phyloP scores from a whole-genome alignment of 1,139 yeast genomes.

The Sugiyamaella novakii region DNA sequence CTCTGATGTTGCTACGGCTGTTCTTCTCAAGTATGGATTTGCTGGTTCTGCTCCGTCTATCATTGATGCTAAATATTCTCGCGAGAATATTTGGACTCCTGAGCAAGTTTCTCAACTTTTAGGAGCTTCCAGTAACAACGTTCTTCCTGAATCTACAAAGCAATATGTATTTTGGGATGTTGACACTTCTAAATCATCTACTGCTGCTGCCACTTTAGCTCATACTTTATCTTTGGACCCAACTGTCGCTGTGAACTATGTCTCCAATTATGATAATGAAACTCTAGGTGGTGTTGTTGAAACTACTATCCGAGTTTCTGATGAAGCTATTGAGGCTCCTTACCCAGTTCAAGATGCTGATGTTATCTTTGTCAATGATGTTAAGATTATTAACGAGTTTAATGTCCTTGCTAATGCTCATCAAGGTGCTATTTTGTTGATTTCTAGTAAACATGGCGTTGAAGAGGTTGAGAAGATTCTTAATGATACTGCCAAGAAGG shows the following conservation, averaged over 20 bases:
- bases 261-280: conserved; percentile 71
- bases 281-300: conserved; percentile 77
- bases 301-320: conserved; percentile 60
- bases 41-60: conserved; percentile 32
- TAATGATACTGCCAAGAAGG: conserved; percentile 55
- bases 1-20: conserved; percentile 73
- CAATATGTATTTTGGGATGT: conserved; percentile 60
- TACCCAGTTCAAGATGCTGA: conserved; percentile 59
- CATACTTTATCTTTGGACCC: conserved; percentile 72
- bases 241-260: conserved; percentile 53
- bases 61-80: conserved; percentile 39
- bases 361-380: conserved; percentile 64
- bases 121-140: conserved; percentile 25
- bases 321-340: conserved; percentile 39
- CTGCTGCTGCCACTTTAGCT: conserved; percentile 67
- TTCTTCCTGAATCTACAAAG: conserved; percentile 25
- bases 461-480: conserved; percentile 53
- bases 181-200: conserved; percentile 40
- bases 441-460: conserved; percentile 49
- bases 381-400: conserved; percentile 54
- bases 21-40: conserved; percentile 46
- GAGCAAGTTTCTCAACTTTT: conserved; percentile 33
- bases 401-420: conserved; percentile 65
- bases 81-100: conserved; percentile 33
- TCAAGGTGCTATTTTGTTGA: conserved; percentile 58